phyloP scores from a whole-genome alignment of 1,284 basidiomycete genomes.

The Tilletia setariae region DNA sequence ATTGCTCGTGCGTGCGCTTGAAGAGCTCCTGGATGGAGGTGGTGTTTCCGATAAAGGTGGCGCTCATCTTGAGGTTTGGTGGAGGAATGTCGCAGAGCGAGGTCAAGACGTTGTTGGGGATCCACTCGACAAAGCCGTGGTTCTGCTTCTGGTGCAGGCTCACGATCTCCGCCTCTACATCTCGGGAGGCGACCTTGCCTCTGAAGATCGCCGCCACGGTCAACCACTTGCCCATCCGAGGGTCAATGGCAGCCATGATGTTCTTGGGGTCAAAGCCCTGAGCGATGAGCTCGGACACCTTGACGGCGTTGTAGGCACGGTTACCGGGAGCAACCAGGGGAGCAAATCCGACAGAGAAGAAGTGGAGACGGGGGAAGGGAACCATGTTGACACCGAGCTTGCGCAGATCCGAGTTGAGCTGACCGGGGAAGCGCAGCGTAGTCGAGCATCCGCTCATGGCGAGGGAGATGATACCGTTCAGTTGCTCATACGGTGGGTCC shows the following conservation, averaged over 20 bases:
- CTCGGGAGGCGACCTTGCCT: conserved; percentile 63
- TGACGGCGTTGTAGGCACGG: conserved; percentile 60
- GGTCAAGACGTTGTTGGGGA: conserved; percentile 73
- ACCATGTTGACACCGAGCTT: conserved; percentile 97
- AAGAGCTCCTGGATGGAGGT: conserved; percentile 86
- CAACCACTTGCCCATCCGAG: conserved; percentile 61
- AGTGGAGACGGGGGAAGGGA: conserved; percentile 56
- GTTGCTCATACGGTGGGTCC: conserved; percentile 89
- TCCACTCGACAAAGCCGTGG: conserved; percentile 97
- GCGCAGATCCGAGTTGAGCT: conserved; percentile 93
- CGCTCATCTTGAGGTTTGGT: conserved; percentile 61
- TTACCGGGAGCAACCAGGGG: conserved; percentile 52
- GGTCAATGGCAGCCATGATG: conserved; percentile 72
- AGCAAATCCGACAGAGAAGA: conserved; percentile 55
- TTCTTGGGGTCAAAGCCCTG: conserved; percentile 52
- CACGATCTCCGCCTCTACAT: conserved; percentile 98
- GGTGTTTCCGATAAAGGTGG: conserved; percentile 95
- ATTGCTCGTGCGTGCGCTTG: conserved; percentile 84
- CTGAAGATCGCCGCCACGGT: conserved; percentile 56
- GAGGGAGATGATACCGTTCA: conserved; percentile 90
- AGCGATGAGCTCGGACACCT: conserved; percentile 48
- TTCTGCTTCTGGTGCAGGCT: conserved; percentile 94
- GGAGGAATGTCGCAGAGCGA: conserved; percentile 95
- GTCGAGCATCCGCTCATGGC: conserved; percentile 99
- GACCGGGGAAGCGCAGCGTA: conserved; percentile 93